These are phyloP conservation scores for Nicotiana tabacum DNA, from an alignment of 257 asterid species.

Conservation along the genomic window DNA sequence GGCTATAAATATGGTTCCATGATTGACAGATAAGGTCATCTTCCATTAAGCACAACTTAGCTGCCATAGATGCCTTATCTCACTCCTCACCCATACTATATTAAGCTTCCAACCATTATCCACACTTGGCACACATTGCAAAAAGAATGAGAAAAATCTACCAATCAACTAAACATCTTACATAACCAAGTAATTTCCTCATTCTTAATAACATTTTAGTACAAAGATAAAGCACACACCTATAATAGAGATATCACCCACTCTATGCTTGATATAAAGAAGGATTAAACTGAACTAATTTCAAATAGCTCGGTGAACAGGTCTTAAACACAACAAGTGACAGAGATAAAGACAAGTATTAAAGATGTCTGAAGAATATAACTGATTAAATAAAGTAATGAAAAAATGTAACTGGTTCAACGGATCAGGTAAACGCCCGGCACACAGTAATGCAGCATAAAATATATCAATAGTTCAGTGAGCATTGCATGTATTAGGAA, in stretches of 20 bases:
- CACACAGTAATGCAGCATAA: neutral
- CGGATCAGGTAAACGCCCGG: neutral
- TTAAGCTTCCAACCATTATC: neutral
- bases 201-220: neutral
- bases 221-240: neutral
- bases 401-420: neutral
- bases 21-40: neutral
- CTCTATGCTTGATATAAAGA: neutral
- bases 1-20: neutral
- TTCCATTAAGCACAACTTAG: neutral
- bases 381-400: neutral
- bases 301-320: neutral
- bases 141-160: neutral
- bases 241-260: neutral
- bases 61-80: neutral
- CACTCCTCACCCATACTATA: neutral
- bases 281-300: neutral
- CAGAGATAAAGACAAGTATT: neutral
- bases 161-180: neutral
- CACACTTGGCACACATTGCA: neutral
- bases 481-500: neutral
- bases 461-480: neutral
- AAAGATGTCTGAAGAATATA: neutral
- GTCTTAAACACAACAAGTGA: neutral
- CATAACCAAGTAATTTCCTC: neutral